Conservation (phyloP, 306 rosid species). For the Trichosanthes cucumerina region DNA sequence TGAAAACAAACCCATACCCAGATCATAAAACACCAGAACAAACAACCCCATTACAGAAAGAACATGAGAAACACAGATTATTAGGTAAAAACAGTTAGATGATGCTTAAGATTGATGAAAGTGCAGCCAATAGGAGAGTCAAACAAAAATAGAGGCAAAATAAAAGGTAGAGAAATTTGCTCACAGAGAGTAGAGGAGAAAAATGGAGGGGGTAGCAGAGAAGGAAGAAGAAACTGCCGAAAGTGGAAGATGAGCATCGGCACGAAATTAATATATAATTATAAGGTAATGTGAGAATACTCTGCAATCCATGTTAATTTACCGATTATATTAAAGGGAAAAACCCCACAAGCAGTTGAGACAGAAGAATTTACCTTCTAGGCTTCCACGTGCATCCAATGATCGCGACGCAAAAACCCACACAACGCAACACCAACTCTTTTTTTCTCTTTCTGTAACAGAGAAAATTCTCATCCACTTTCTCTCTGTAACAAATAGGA, state of each 20-base stretch:
- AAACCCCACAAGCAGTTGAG: constrained; percentile 19
- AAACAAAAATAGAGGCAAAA: constrained; percentile 11
- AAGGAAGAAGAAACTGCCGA: constrained; percentile 43
- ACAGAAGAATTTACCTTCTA: constrained; percentile 29
- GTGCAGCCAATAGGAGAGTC: constrained; percentile 17
- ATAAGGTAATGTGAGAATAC: constrained; percentile 9
- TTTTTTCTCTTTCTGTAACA: not conserved
- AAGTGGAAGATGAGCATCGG: constrained; percentile 34
- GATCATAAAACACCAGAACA: constrained; percentile 41
- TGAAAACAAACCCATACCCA: constrained; percentile 25
- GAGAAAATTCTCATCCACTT: not conserved
- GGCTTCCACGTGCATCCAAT: constrained; percentile 49
- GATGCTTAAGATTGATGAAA: constrained; percentile 16
- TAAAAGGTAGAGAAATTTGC: constrained; percentile 17
- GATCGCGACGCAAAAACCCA: constrained; percentile 37
- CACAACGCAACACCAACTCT: not conserved
- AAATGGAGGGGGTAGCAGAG: constrained; percentile 25
- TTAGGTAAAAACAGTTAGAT: constrained; percentile 10
- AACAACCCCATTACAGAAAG: constrained; percentile 18
- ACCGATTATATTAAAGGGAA: not conserved
- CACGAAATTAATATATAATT: constrained; percentile 21
- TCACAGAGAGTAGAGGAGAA: constrained; percentile 21
- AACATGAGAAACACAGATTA: constrained; percentile 9
- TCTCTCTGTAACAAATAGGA: constrained; percentile 4
- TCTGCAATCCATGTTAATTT: constrained; percentile 13